Evolutionary conservation across 75 land plant genomes (phyloP).

Genomic region (Pinus taeda): DNA sequence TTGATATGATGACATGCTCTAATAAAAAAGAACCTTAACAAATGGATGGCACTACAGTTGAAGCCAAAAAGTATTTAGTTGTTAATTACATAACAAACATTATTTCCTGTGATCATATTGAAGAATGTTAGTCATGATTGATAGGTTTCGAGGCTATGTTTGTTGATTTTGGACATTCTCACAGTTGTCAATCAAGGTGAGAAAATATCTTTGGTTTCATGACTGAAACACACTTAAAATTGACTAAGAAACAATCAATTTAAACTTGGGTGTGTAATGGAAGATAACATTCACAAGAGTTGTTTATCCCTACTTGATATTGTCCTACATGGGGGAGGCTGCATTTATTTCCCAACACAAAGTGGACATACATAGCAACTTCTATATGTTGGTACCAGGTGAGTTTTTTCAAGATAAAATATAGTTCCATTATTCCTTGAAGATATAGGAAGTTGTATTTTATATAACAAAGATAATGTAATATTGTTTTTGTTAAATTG

Average conservation of each 20-base stretch:
- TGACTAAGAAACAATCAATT: background rate
- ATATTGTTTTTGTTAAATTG: background rate
- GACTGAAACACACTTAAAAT: background rate
- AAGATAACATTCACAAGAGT: slow-evolving; percentile 53
- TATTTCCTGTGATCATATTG: no score
- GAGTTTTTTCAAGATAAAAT: background rate
- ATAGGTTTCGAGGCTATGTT: no score
- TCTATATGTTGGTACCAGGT: slow-evolving; percentile 79
- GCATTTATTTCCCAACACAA: no score
- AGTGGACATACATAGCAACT: slow-evolving; percentile 24
- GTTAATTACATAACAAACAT: no score
- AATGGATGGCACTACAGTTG: no score
- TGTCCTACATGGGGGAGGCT: slow-evolving; percentile 64
- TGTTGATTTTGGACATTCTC: no score
- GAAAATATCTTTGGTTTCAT: background rate
- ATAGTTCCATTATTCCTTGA: no score
- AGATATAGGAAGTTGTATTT: no score
- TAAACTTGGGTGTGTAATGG: background rate
- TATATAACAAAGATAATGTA: background rate
- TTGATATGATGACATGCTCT: no score
- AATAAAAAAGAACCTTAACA: background rate
- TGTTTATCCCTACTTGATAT: slow-evolving; percentile 50
- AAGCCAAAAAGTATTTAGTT: no score
- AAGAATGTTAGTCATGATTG: no score
- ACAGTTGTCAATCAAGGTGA: slow-evolving; percentile 13